Evolutionary conservation across 768 basidiomycete genomes (phyloP).

Genomic region (Mycena pura): DNA sequence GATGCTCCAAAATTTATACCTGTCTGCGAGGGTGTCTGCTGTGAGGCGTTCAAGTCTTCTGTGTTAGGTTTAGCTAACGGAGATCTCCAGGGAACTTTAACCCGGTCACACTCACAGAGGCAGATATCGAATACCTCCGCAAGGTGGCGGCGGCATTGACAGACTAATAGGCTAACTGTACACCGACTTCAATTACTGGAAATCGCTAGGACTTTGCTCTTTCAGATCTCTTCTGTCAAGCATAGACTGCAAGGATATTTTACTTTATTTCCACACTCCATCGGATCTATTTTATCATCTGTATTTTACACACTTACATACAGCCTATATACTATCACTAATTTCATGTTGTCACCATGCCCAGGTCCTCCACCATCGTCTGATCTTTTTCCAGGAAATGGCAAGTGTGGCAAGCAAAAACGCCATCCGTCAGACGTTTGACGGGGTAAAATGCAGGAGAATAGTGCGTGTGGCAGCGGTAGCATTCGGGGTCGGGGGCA

Average conservation of each 20-base stretch:
- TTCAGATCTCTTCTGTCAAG: slow-evolving; percentile 42
- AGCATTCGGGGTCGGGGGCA: slow-evolving; percentile 54
- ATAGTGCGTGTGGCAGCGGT: slow-evolving; percentile 68
- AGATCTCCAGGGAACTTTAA: too few species aligned
- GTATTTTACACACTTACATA: slow-evolving; percentile 38
- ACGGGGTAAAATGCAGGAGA: slow-evolving; percentile 77
- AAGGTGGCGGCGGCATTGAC: too few species aligned
- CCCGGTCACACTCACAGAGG: too few species aligned
- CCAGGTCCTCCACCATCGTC: slow-evolving; percentile 19
- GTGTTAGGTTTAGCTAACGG: too few species aligned
- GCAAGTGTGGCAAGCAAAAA: slow-evolving; percentile 51
- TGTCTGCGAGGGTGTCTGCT: too few species aligned
- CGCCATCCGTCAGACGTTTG: slow-evolving; percentile 17
- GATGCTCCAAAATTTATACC: too few species aligned
- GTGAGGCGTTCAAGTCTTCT: too few species aligned
- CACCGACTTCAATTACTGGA: not conserved
- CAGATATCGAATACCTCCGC: too few species aligned
- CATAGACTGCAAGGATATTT: slow-evolving; percentile 46
- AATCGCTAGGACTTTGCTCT: slow-evolving; percentile 19
- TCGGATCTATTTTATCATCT: slow-evolving; percentile 36
- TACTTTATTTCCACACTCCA: slow-evolving; percentile 30
- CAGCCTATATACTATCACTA: slow-evolving; percentile 43
- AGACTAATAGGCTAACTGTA: too few species aligned
- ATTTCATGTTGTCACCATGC: slow-evolving; percentile 23
- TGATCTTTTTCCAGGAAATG: slow-evolving; percentile 43